A percentile compares a stretch with the other conserved stretches of the same genome.
Conservation (phyloP, 345 rosid species). For the Salix exigua region DNA sequence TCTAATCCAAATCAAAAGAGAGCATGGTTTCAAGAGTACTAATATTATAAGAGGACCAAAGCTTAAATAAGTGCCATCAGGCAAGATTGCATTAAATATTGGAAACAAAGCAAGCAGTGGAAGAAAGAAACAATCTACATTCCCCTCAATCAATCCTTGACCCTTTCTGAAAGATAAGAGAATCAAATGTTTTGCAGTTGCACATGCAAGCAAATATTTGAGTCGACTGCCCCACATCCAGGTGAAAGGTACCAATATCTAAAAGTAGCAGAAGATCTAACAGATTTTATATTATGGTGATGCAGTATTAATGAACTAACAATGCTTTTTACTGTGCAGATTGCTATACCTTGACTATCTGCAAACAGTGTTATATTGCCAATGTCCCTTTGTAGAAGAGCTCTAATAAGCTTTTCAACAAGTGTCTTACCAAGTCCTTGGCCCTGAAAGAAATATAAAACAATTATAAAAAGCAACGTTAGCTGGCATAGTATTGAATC, state of each 20-base stretch:
- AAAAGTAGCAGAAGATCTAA: background rate
- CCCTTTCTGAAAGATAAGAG: background rate
- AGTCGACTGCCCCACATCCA: background rate
- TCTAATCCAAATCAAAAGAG: background rate
- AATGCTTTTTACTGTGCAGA: background rate
- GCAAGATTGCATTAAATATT: no score
- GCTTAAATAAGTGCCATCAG: no score
- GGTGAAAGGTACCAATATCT: background rate
- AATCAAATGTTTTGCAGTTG: background rate
- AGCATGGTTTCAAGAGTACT: background rate
- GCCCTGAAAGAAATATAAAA: conserved; percentile 47
- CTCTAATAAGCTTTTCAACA: conserved; percentile 72
- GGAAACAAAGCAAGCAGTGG: no score
- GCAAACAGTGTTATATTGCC: conserved; percentile 98
- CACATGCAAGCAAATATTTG: background rate
- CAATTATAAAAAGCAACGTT: conserved; percentile 9
- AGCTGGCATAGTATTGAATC: background rate
- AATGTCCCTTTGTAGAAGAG: conserved; percentile 88
- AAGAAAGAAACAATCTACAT: no score
- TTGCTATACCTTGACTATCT: conserved; percentile 73
- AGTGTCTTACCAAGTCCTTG: conserved; percentile 95
- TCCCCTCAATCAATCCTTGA: no score
- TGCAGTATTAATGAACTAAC: background rate
- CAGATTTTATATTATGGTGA: background rate
- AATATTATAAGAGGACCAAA: no score